Evolutionary conservation across 306 rosid species (phyloP), one percentile per base, ranked within the genome.

Genomic region (Quercus robur): DNA sequence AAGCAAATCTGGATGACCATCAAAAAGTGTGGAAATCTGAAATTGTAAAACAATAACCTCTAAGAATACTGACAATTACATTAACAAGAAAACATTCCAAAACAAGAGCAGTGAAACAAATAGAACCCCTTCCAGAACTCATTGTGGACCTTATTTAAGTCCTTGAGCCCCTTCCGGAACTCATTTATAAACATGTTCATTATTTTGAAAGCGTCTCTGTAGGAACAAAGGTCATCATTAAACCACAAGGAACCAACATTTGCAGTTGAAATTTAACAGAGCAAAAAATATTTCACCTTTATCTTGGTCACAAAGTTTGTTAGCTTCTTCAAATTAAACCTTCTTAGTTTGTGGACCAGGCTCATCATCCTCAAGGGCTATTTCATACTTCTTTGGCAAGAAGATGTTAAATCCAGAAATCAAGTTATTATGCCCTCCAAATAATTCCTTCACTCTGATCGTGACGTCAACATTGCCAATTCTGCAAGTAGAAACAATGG

Each of bases 161-260:
- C 94, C 91, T 96, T 91, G 85, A 89, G 94, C 89, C 93, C 99
- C 88, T 96, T 96, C 77, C 97, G 91, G 66, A 93, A 96, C 98
- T 93, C 81, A 84, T 93, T 93, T 96, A 83, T 96, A 96, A 70
- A 96, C 98, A 71, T 81, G 96, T 66, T 93, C 95, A 56, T 93
- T 94, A 63, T 82, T 89, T 85, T 90, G 96, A 78, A 96, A 96
- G 26, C 99, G 94, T 79, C 84, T 91, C 99, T 96, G 94, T 70
- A 35, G 46, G 69, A 74, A 79, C 3, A 72, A 83, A 70, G 81
- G 68, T 67, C 17, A 81, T 58, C 56, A 70, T 77, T 74, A 70
- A 78, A 56, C 1, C 35, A 25, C 15, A 23, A 81, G 58, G 52
- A 71, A 81, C 51, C 56, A 59, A 78, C 17, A 38, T 77, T 49